These are phyloP conservation scores for Raffaelea deltoideospora DNA, from an alignment of 2,329 filamentous ascomycete species.

Conservation along the genomic window DNA sequence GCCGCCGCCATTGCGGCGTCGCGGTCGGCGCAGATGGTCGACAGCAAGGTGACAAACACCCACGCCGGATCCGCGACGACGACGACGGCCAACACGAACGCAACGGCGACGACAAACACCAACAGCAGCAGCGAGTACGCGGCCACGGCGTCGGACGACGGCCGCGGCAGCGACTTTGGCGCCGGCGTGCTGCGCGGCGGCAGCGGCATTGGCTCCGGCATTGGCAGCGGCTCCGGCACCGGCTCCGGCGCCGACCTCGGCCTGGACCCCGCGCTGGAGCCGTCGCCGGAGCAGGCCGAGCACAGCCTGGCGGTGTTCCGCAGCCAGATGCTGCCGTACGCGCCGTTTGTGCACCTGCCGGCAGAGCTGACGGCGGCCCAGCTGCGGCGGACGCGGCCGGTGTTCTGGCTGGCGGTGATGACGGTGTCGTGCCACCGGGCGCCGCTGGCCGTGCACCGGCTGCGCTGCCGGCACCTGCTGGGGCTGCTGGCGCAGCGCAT, in stretches of 20 bases:
- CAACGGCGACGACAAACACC: too few relatives aligned
- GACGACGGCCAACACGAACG: too few relatives aligned
- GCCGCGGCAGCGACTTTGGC: too few relatives aligned
- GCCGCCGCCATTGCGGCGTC: too few relatives aligned
- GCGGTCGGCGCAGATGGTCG: too few relatives aligned
- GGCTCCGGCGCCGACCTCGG: background rate
- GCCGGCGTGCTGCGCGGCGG: constrained; percentile 2
- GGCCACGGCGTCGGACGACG: too few relatives aligned
- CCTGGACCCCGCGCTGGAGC: constrained; percentile 6
- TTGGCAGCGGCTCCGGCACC: constrained; percentile 1
- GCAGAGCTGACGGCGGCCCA: constrained; percentile 19
- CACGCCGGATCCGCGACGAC: too few relatives aligned
- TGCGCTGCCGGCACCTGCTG: constrained; percentile 25
- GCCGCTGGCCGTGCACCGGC: constrained; percentile 21
- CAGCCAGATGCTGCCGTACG: constrained; percentile 21
- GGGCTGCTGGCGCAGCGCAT: constrained; percentile 27
- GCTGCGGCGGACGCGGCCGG: constrained; percentile 25
- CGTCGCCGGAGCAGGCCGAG: constrained; percentile 22
- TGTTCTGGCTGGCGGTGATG: constrained; percentile 34
- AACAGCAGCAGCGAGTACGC: too few relatives aligned
- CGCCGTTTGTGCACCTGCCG: constrained; percentile 28
- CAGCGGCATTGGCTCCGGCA: constrained; percentile 2
- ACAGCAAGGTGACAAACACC: too few relatives aligned
- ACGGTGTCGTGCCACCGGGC: constrained; percentile 26
- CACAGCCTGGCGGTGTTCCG: constrained; percentile 24